Evolutionary conservation across 2,329 filamentous ascomycete species (phyloP).

Genomic region (Fusarium agapanthi): DNA sequence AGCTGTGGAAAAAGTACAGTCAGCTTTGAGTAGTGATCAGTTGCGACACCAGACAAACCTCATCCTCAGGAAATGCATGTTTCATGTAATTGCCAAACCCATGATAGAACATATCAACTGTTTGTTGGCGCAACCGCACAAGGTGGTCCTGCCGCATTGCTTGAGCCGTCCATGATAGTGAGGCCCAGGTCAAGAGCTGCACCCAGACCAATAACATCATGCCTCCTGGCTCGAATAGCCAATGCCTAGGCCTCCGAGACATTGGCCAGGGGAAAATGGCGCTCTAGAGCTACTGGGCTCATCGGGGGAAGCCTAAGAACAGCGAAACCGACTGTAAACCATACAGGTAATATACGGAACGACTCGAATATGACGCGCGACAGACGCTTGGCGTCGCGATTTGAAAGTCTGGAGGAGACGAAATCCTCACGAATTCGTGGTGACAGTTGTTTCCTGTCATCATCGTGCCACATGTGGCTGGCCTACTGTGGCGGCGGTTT

Average conservation of each 20-base stretch:
- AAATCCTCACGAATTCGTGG: constrained; percentile 11
- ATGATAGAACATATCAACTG: constrained; percentile 91
- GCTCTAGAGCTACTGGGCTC: constrained; percentile 36
- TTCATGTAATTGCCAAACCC: constrained; percentile 95
- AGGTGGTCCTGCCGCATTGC: constrained; percentile 67
- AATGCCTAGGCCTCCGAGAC: constrained; percentile 20
- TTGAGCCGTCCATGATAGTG: constrained; percentile 53
- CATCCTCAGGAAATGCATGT: constrained; percentile 94
- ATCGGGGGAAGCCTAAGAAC: constrained; percentile 32
- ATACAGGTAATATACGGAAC: neutral
- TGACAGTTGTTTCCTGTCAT: constrained; percentile 36
- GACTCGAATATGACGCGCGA: constrained; percentile 25
- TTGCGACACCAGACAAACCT: constrained; percentile 56
- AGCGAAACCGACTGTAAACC: constrained; percentile 1
- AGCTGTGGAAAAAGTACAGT: constrained; percentile 60
- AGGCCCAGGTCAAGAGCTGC: constrained; percentile 39
- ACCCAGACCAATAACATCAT: constrained; percentile 43
- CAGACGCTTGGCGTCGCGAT: constrained; percentile 29
- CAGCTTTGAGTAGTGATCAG: constrained; percentile 16
- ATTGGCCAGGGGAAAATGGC: constrained; percentile 32
- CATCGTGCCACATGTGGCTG: constrained; percentile 35
- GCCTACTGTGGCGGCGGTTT: constrained; percentile 13
- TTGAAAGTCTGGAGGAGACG: constrained; percentile 11
- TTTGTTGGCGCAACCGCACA: constrained; percentile 65
- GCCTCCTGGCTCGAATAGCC: constrained; percentile 32